Percentiles rank a stretch among this genome's conserved stretches.
Conservation (phyloP, 805 yeast species). For the Cyberlindnera lachancei region DNA sequence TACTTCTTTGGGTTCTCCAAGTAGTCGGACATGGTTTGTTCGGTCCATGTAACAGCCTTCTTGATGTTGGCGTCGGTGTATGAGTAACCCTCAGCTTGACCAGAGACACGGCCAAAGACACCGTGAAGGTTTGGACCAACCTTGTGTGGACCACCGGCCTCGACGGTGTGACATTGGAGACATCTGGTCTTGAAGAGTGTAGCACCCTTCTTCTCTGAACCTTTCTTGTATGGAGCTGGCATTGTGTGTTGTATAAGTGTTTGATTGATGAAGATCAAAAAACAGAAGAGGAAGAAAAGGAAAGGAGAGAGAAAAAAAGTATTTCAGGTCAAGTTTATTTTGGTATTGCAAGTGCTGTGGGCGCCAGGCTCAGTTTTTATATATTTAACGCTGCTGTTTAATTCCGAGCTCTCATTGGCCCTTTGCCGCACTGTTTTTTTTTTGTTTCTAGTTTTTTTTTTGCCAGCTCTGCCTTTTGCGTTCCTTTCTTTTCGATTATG, state of each 20-base stretch:
- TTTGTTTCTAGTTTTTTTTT: background rate
- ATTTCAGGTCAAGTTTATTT: too few relatives aligned
- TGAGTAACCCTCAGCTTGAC: constrained; percentile 87
- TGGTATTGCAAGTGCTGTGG: too few relatives aligned
- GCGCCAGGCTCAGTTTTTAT: too few relatives aligned
- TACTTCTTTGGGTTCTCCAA: constrained; percentile 99
- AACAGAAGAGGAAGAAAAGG: background rate
- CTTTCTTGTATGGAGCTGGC: constrained; percentile 32
- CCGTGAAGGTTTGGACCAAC: constrained; percentile 99
- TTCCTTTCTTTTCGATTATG: constrained; percentile 14
- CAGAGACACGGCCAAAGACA: constrained; percentile 86
- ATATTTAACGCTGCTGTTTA: too few relatives aligned
- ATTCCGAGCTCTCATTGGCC: too few relatives aligned
- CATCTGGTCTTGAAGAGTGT: constrained; percentile 98
- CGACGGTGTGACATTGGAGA: constrained; percentile 97
- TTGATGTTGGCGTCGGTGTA: constrained; percentile 98
- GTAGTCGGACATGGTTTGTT: constrained; percentile 88
- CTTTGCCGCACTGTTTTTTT: background rate
- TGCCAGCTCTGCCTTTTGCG: too few relatives aligned
- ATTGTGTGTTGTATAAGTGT: constrained; percentile 10
- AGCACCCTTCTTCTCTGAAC: constrained; percentile 92
- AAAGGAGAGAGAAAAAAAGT: background rate
- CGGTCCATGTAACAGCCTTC: constrained; percentile 85
- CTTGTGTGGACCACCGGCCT: constrained; percentile 94
- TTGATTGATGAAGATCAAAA: background rate